phyloP scores from a whole-genome alignment of 441 rosid genomes.

The Aquilaria agallochum region DNA sequence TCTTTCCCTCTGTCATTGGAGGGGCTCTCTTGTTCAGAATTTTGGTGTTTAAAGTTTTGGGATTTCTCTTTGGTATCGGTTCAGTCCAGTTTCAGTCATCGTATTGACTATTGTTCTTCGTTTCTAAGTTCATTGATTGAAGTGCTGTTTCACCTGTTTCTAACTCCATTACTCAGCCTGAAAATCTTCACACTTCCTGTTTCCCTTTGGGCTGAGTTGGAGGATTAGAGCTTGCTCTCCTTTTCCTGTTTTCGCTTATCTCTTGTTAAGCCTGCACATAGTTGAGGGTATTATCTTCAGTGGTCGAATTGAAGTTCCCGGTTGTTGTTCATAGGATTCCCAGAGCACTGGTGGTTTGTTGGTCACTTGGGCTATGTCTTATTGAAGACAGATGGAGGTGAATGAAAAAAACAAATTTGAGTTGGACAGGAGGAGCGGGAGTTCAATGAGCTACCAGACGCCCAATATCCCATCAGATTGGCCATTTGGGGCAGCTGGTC shows the following conservation, averaged over 20 bases:
- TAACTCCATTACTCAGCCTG: constrained; percentile 8
- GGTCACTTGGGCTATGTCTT: constrained; percentile 17
- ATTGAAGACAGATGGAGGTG: constrained; percentile 51
- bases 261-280: constrained; percentile 11
- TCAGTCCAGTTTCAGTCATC: constrained; percentile 11
- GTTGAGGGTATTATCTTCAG: constrained; percentile 12
- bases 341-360: constrained; percentile 10
- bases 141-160: constrained; percentile 7
- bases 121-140: constrained; percentile 18
- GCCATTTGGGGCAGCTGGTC: constrained; percentile 51
- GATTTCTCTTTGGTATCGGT: constrained; percentile 32
- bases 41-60: constrained; percentile 28
- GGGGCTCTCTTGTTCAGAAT: constrained; percentile 19
- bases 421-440: constrained; percentile 50
- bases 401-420: constrained; percentile 65
- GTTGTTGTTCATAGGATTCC: constrained; percentile 15
- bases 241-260: constrained; percentile 16
- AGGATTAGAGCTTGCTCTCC: constrained; percentile 17
- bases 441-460: constrained; percentile 38
- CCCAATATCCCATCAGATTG: constrained; percentile 48
- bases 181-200: background rate
- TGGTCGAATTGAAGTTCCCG: constrained; percentile 17
- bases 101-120: constrained; percentile 23
- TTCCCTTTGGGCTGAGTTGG: constrained; percentile 13
- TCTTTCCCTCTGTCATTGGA: constrained; percentile 27